Percentiles rank a stretch among this genome's conserved stretches.
These are phyloP conservation scores for Pythium brachiatum DNA, from an alignment of 352 stramenopile species.

Conservation along the genomic window DNA sequence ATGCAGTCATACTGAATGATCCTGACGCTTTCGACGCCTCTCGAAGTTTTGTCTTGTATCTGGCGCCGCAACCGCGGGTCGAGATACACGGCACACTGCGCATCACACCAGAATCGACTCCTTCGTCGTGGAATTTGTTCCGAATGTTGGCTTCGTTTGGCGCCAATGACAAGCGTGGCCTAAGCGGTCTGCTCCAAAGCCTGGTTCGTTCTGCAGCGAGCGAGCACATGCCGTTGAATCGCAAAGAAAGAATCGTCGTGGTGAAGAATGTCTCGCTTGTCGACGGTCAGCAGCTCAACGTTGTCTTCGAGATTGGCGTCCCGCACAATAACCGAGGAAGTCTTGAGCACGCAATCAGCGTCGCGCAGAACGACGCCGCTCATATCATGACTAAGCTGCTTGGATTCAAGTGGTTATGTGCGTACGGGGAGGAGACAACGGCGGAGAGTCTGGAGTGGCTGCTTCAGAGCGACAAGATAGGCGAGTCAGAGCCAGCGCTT, in stretches of 20 bases:
- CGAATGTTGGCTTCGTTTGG: slow-evolving; percentile 22
- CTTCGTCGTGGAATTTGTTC: slow-evolving; percentile 33
- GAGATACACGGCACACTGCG: slow-evolving; percentile 39
- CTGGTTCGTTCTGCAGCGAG: slow-evolving; percentile 37
- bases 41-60: slow-evolving; percentile 45
- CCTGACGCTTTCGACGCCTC: slow-evolving; percentile 29
- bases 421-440: background rate
- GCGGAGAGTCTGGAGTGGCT: slow-evolving; percentile 17
- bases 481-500: slow-evolving; percentile 9
- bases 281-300: slow-evolving; percentile 18
- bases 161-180: background rate
- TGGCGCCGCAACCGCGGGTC: slow-evolving; percentile 41
- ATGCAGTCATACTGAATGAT: background rate
- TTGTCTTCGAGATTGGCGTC: slow-evolving; percentile 43
- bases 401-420: slow-evolving; percentile 12
- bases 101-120: slow-evolving; percentile 23
- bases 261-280: slow-evolving; percentile 32
- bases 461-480: slow-evolving; percentile 14
- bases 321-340: slow-evolving; percentile 41
- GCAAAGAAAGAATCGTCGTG: slow-evolving; percentile 40
- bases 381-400: slow-evolving; percentile 30
- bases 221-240: slow-evolving; percentile 32
- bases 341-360: slow-evolving; percentile 30
- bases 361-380: slow-evolving; percentile 33
- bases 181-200: slow-evolving; percentile 33